A percentile compares a stretch with the other conserved stretches of the same genome.
Conservation (phyloP, 495 filamentous ascomycete genomes). For the Aspergillus hancockii region DNA sequence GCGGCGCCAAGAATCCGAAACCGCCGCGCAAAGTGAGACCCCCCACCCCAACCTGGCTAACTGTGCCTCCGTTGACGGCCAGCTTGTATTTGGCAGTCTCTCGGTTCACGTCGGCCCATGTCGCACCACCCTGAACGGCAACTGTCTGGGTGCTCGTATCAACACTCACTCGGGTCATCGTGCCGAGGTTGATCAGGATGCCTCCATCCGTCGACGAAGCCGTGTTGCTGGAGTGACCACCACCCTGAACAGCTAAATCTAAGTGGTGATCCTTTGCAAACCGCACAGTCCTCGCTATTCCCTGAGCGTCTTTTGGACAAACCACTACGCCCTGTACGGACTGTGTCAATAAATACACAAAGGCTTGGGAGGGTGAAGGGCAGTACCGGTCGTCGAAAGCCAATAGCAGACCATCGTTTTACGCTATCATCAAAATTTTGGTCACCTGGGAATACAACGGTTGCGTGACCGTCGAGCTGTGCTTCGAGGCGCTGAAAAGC, state of each 20-base stretch:
- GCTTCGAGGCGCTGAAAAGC: too few species aligned
- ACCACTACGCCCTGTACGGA: neutral
- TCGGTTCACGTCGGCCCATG: slow-evolving; percentile 1
- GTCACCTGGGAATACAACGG: neutral
- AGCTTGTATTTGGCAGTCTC: neutral
- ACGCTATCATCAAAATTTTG: neutral
- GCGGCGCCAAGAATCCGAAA: neutral
- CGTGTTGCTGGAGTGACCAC: neutral
- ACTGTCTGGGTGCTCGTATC: neutral
- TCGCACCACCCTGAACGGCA: neutral
- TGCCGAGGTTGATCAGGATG: neutral
- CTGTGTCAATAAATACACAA: neutral
- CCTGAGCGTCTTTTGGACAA: neutral
- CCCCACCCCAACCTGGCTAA: neutral
- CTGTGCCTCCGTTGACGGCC: neutral
- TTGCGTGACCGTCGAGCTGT: neutral
- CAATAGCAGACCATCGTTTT: neutral
- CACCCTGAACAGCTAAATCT: neutral
- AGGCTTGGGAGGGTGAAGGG: too few species aligned
- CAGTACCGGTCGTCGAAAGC: neutral
- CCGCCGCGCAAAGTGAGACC: slow-evolving; percentile 5
- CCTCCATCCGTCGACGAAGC: neutral
- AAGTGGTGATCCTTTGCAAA: neutral
- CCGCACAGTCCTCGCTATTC: neutral
- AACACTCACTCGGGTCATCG: neutral